Evolutionary conservation across 495 filamentous ascomycete species (phyloP), one percentile per base, ranked within the genome.

Genomic region (Aeminium ludgeri): DNA sequence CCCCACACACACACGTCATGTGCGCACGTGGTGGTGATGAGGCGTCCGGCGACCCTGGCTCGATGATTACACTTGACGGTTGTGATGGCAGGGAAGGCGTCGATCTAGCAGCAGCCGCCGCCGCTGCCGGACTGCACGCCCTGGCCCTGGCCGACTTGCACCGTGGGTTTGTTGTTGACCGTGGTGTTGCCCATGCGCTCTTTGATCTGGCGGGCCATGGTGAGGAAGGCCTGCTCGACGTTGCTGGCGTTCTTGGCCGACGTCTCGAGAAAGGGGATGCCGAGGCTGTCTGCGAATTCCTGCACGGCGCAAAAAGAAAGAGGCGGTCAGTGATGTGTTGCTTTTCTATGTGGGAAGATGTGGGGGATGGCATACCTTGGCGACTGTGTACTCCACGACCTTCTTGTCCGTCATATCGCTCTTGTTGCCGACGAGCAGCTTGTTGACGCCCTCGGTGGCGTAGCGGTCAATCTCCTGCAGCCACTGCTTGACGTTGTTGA

Each of bases 401-500:
- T 96, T 97, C 80, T 97, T 96, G 65, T 97, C 89, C 50, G 89
- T 76, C 83, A 97, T 96, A 82, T 97, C 89, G 62, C 83, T 91
- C 78, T 97, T 97, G 77, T 97, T 97, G 54, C 89, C 89, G 41
- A 97, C 89, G 41, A 97, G 76, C 37, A 97, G 74, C 68, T 96
- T 96, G 73, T 96, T 97, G 54, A 97, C 89, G 54, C 91, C 91
- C 63, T 97, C 89, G 40, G 89, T 96, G 46, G 89, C 89, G 54
- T 97, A 96, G 54, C 91, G 76, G 65, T 97, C 91, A 50, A 97
- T 97, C 67, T 97, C 91, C 60, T 96, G 91, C 44, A 97, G 79
- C 89, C 89, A 97, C 70, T 96, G 91, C 80, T 96, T 95, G 53
- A 97, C 91, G 67, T 96, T 96, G 74, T 96, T 96, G 83, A 96